These are phyloP conservation scores for Hydnomerulius pinastri DNA, from an alignment of 768 basidiomycete species.

Conservation along the genomic window DNA sequence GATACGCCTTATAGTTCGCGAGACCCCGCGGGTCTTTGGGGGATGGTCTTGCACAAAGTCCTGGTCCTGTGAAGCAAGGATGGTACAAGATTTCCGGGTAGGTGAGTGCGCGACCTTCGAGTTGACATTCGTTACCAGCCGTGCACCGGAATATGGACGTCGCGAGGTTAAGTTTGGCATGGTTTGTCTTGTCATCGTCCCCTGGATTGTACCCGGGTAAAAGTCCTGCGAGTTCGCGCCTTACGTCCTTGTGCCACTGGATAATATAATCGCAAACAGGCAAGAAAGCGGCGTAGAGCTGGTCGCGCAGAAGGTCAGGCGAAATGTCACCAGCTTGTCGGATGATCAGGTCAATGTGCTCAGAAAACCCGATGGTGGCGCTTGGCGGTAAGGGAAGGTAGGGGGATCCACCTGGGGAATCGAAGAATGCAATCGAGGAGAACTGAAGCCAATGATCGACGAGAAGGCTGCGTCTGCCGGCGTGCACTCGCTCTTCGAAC, in stretches of 20 bases:
- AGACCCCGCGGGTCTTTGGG: constrained; percentile 22
- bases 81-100: constrained; percentile 32
- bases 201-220: constrained; percentile 21
- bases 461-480: constrained; percentile 25
- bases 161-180: constrained; percentile 27
- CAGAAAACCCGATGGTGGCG: constrained; percentile 26
- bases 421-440: constrained; percentile 13
- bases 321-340: constrained; percentile 14
- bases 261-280: constrained; percentile 17
- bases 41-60: constrained; percentile 5
- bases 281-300: constrained; percentile 20
- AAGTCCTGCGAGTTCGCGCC: constrained; percentile 29
- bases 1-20: constrained; percentile 22
- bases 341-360: constrained; percentile 26
- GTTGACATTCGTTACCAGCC: constrained; percentile 12
- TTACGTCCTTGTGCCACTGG: constrained; percentile 27
- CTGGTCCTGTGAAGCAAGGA: constrained; percentile 25
- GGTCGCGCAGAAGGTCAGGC: constrained; percentile 11
- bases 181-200: constrained; percentile 17
- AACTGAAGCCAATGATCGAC: constrained; percentile 28
- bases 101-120: constrained; percentile 12
- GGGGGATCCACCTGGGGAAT: constrained; percentile 11
- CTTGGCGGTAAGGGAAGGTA: constrained; percentile 30
- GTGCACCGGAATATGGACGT: constrained; percentile 29
- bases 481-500: constrained; percentile 31